A percentile compares a stretch with the other conserved stretches of the same genome.
These are phyloP conservation scores for Ceratonia siliqua DNA, from an alignment of 306 rosid genomes.

Conservation along the genomic window DNA sequence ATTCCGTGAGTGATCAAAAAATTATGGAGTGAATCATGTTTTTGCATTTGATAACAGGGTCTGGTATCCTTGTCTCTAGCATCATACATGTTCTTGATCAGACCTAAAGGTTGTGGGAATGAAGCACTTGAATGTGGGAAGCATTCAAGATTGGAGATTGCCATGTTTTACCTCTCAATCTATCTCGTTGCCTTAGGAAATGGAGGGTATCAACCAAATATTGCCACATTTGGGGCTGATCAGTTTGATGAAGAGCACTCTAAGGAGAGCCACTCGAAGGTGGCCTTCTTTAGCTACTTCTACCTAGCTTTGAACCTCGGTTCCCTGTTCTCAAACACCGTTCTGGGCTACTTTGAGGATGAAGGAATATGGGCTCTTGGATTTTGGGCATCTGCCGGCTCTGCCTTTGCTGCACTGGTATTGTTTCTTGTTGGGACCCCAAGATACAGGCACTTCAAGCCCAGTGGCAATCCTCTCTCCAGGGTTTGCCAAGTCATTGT, in stretches of 20 bases:
- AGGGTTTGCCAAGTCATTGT: constrained; percentile 67
- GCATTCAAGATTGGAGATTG: constrained; percentile 42
- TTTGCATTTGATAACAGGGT: constrained; percentile 57
- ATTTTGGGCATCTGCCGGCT: constrained; percentile 52
- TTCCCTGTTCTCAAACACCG: constrained; percentile 66
- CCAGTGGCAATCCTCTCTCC: constrained; percentile 67
- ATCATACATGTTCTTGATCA: constrained; percentile 66
- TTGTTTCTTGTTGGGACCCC: constrained; percentile 50
- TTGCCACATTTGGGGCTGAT: constrained; percentile 69
- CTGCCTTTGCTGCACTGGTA: constrained; percentile 53
- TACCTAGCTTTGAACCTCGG: constrained; percentile 69
- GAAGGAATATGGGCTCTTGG: constrained; percentile 62
- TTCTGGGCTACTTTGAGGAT: constrained; percentile 62
- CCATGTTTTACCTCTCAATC: constrained; percentile 57
- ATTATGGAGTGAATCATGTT: background rate
- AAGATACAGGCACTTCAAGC: constrained; percentile 54
- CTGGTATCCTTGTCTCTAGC: constrained; percentile 65
- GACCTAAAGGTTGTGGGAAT: constrained; percentile 83
- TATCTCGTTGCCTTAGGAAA: constrained; percentile 66
- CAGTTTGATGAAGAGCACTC: constrained; percentile 61
- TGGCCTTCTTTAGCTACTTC: constrained; percentile 59
- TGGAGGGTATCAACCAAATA: constrained; percentile 65
- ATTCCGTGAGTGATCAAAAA: background rate
- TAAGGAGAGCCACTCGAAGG: constrained; percentile 48
- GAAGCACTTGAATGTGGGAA: constrained; percentile 36